Evolutionary conservation across 768 basidiomycete genomes (phyloP).

Genomic region (Lepiota venenata): DNA sequence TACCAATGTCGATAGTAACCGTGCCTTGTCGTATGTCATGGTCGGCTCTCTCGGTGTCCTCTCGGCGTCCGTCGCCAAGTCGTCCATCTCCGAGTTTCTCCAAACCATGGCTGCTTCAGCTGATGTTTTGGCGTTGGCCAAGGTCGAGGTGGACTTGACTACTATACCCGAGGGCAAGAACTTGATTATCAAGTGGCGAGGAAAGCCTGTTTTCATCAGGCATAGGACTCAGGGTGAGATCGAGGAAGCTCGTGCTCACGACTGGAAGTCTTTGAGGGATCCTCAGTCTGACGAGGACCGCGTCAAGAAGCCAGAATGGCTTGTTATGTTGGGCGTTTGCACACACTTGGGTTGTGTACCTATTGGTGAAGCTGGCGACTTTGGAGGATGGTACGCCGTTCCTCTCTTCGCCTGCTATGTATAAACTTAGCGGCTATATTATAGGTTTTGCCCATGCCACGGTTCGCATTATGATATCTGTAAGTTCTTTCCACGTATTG

Average conservation of each 20-base stretch:
- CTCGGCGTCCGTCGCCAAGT: conserved; percentile 92
- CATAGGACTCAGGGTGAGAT: conserved; percentile 93
- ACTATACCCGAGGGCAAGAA: conserved; percentile 97
- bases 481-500: conserved; percentile 32
- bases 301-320: conserved; percentile 95
- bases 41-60: conserved; percentile 90
- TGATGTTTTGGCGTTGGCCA: conserved; percentile 96
- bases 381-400: conserved; percentile 86
- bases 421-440: background rate
- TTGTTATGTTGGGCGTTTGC: conserved; percentile 90
- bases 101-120: conserved; percentile 96
- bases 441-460: conserved; percentile 96
- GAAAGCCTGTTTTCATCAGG: conserved; percentile 99
- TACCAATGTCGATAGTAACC: conserved; percentile 61
- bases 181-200: conserved; percentile 98
- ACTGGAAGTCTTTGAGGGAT: conserved; percentile 89
- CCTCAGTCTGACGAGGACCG: conserved; percentile 89
- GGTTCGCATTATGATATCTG: conserved; percentile 98
- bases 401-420: background rate
- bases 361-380: conserved; percentile 96
- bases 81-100: conserved; percentile 89
- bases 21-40: conserved; percentile 86
- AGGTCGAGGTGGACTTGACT: conserved; percentile 91
- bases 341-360: conserved; percentile 99
- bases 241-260: conserved; percentile 79